phyloP scores from a whole-genome alignment of 1,284 basidiomycete species.

The Malassezia obtusa region DNA sequence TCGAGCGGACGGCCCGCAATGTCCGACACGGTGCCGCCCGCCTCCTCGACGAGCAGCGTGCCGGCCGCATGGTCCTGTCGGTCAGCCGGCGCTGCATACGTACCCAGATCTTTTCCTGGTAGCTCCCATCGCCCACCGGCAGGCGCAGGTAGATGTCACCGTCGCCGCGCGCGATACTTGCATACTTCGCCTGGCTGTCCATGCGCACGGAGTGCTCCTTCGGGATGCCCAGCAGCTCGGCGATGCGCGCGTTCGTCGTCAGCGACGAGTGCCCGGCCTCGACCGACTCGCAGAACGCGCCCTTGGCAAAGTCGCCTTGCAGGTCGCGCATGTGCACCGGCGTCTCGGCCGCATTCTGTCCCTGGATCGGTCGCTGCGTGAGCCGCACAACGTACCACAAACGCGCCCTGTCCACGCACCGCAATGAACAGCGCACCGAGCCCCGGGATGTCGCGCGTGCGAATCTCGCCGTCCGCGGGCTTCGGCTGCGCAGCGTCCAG shows the following conservation, averaged over 20 bases:
- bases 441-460: conserved; percentile 24
- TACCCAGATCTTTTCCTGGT: conserved; percentile 83
- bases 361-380: conserved; percentile 24
- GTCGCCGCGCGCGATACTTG: conserved; percentile 74
- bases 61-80: conserved; percentile 81
- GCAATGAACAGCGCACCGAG: conserved; percentile 42
- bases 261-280: conserved; percentile 87
- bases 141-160: conserved; percentile 82
- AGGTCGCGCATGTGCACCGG: conserved; percentile 37
- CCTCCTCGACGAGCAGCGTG: conserved; percentile 72
- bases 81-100: conserved; percentile 22
- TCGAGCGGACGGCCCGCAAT: conserved; percentile 68
- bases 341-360: conserved; percentile 16
- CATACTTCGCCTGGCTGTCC: conserved; percentile 97
- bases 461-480: conserved; percentile 41
- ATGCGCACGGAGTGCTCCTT: conserved; percentile 63
- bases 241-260: conserved; percentile 65
- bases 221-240: conserved; percentile 61
- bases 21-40: conserved; percentile 76
- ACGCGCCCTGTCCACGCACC: conserved; percentile 39
- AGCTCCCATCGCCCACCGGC: conserved; percentile 67
- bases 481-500: conserved; percentile 50
- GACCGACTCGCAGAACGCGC: conserved; percentile 80
- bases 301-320: conserved; percentile 49
- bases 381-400: conserved; percentile 9